Conservation (phyloP, 352 stramenopile species). For the Globisporangium sylvaticum region DNA sequence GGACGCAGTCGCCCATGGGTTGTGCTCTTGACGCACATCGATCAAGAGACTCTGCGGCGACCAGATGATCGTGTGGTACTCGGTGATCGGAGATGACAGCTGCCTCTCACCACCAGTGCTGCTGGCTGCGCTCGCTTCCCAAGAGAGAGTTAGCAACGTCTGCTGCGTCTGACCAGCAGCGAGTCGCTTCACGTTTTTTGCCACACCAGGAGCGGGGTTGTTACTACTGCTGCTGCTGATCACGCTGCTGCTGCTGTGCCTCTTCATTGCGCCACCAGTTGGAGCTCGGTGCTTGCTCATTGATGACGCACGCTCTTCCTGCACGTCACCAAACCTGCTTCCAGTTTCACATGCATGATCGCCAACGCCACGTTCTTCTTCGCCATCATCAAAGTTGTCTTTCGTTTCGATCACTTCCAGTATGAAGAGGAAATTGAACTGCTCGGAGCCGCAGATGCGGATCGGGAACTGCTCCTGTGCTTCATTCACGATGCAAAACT, state of each 20-base stretch:
- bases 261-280: neutral
- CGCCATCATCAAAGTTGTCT: slow-evolving; percentile 1
- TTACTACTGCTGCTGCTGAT: neutral
- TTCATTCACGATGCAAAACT: slow-evolving; percentile 35
- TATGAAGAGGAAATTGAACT: slow-evolving; percentile 63
- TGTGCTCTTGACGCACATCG: neutral
- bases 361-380: neutral
- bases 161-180: slow-evolving; percentile 24
- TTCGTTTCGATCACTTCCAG: slow-evolving; percentile 28
- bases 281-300: slow-evolving; percentile 5
- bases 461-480: slow-evolving; percentile 58
- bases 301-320: slow-evolving; percentile 10
- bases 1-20: neutral
- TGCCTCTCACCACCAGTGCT: neutral
- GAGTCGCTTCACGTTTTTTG: neutral
- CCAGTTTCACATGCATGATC: neutral
- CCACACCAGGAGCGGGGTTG: neutral
- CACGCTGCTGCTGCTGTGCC: slow-evolving; percentile 15
- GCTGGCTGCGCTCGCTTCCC: slow-evolving; percentile 25
- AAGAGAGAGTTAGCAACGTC: slow-evolving; percentile 61
- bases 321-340: neutral
- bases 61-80: slow-evolving; percentile 70
- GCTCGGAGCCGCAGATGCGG: slow-evolving; percentile 39
- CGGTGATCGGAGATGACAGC: slow-evolving; percentile 37
- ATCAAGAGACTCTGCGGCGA: slow-evolving; percentile 24